phyloP scores from a whole-genome alignment of 768 basidiomycete genomes.

The Mycena galopus region DNA sequence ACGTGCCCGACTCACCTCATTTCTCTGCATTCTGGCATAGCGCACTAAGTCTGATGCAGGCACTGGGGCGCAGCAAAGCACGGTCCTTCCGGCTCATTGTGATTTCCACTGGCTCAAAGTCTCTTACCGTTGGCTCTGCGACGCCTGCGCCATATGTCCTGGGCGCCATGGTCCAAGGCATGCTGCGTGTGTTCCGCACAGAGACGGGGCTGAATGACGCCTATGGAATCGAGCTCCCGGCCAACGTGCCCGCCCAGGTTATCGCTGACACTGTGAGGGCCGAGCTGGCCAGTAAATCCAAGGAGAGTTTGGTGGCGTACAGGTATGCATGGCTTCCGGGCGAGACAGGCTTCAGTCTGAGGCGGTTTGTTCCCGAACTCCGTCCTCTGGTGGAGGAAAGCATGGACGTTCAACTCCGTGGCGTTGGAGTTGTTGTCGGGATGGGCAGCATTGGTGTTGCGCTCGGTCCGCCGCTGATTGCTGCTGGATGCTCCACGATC shows the following conservation, averaged over 20 bases:
- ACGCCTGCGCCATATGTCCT: no score
- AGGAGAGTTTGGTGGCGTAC: no score
- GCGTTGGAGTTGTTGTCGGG: slow-evolving; percentile 48
- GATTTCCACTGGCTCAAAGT: slow-evolving; percentile 4
- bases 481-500: no score
- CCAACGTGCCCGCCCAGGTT: not conserved
- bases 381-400: slow-evolving; percentile 29
- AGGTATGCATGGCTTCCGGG: not conserved
- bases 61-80: not conserved
- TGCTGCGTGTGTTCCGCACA: no score
- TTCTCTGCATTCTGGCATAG: slow-evolving; percentile 29
- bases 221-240: slow-evolving; percentile 16
- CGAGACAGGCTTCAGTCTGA: slow-evolving; percentile 1
- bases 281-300: not conserved
- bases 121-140: not conserved
- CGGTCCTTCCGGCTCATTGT: slow-evolving; percentile 19
- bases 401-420: slow-evolving; percentile 28
- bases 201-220: slow-evolving; percentile 40
- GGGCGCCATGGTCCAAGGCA: no score
- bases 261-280: not conserved
- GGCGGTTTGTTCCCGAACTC: slow-evolving; percentile 44
- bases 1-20: slow-evolving; percentile 4
- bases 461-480: slow-evolving; percentile 41
- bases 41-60: slow-evolving; percentile 23
- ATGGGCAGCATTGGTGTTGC: slow-evolving; percentile 48